A percentile compares a stretch with the other conserved stretches of the same genome.
Conservation (phyloP, 176 grass and related monocot species). For the Triticum dicoccoides region DNA sequence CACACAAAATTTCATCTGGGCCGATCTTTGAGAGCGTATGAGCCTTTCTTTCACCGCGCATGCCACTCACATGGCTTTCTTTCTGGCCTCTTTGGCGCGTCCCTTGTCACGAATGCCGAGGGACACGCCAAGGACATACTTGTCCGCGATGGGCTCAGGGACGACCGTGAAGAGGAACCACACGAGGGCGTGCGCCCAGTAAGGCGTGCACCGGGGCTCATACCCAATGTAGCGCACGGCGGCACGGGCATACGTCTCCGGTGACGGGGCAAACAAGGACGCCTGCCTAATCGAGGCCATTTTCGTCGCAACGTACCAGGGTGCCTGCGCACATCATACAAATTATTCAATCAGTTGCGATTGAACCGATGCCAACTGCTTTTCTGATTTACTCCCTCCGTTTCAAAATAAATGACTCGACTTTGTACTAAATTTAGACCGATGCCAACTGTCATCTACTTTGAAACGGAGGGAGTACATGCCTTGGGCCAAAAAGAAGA, state of each 20-base stretch:
- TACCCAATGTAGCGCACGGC: conserved; percentile 63
- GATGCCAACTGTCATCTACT: no score
- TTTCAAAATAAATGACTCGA: no score
- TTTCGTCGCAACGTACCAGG: conserved; percentile 71
- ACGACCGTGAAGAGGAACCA: conserved; percentile 51
- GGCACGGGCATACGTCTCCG: conserved; percentile 52
- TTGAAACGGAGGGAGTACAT: no score
- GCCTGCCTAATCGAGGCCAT: conserved; percentile 51
- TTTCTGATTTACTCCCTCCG: no score
- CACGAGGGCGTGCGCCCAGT: conserved; percentile 61
- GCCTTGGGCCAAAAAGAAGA: no score
- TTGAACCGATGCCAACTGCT: no score
- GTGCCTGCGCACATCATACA: conserved; percentile 27
- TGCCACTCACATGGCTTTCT: conserved; percentile 27
- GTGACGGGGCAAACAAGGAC: conserved; percentile 55
- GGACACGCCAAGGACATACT: conserved; percentile 22
- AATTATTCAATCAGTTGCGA: no score
- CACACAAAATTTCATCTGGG: no score
- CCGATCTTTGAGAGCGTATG: no score
- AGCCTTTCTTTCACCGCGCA: neutral
- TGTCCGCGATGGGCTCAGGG: conserved; percentile 30
- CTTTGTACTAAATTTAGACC: no score
- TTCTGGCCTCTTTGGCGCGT: conserved; percentile 25
- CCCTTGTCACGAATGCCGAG: conserved; percentile 42
- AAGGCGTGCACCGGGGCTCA: conserved; percentile 59